phyloP scores from a whole-genome alignment of 345 rosid species.

The Erucastrum elatum region DNA sequence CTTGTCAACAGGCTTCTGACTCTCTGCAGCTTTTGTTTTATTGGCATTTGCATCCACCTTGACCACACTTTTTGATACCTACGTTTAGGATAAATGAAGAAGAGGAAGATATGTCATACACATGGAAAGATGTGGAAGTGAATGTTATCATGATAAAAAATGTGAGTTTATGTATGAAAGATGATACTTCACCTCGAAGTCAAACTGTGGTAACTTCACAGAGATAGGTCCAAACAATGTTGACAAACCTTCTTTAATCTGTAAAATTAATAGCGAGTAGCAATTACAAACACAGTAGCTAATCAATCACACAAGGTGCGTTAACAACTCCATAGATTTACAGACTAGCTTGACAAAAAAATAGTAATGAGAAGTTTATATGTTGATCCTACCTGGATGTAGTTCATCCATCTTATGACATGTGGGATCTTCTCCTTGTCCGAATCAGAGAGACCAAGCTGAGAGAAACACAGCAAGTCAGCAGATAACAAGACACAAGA shows the following conservation, averaged over 20 bases:
- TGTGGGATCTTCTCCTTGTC: constrained; percentile 61
- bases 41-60: constrained; percentile 53
- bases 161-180: no score
- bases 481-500: not conserved
- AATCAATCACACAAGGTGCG: not conserved
- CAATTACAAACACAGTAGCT: not conserved
- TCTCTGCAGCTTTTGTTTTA: constrained; percentile 46
- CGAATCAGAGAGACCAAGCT: constrained; percentile 58
- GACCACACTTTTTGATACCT: constrained; percentile 39
- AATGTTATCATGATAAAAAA: no score
- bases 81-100: constrained; percentile 32
- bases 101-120: not conserved
- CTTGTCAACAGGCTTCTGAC: constrained; percentile 48
- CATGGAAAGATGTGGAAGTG: no score
- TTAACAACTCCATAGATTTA: not conserved
- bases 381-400: constrained; percentile 64
- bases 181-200: constrained; percentile 40
- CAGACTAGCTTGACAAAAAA: constrained; percentile 1
- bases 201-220: constrained; percentile 58
- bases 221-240: constrained; percentile 51
- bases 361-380: not conserved
- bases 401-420: constrained; percentile 83
- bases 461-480: constrained; percentile 14
- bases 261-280: constrained; percentile 24
- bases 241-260: constrained; percentile 58